phyloP scores from a whole-genome alignment of 306 rosid species.

The Quercus wislizeni region DNA sequence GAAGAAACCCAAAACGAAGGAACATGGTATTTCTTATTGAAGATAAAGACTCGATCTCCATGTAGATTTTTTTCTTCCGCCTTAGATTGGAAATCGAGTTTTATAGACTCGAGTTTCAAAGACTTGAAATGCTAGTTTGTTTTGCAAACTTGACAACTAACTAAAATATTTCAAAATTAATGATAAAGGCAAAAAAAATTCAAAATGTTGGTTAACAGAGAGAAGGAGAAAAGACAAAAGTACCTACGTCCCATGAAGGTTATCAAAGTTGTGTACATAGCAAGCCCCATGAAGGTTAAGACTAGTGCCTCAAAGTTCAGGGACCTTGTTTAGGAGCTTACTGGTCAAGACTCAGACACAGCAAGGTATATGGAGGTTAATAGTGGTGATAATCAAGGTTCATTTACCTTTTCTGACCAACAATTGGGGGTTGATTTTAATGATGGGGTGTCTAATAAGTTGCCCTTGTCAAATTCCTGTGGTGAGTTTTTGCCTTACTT shows the following conservation, averaged over 20 bases:
- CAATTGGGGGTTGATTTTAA: neutral
- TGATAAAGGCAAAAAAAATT: too few species aligned
- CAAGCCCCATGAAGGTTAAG: conserved; percentile 66
- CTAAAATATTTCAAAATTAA: too few species aligned
- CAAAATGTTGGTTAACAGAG: too few species aligned
- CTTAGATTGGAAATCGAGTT: too few species aligned
- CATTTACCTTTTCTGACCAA: neutral
- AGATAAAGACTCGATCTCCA: too few species aligned
- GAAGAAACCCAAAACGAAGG: too few species aligned
- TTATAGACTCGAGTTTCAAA: too few species aligned
- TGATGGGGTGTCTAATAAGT: neutral
- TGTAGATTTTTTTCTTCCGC: too few species aligned
- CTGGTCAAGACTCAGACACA: conserved; percentile 62
- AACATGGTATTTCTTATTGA: too few species aligned
- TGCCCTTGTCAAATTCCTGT: conserved; percentile 11
- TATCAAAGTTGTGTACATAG: conserved; percentile 66
- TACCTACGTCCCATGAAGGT: neutral
- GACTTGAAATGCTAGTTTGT: too few species aligned
- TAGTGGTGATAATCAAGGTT: neutral
- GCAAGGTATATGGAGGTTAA: conserved; percentile 27
- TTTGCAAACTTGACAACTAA: too few species aligned
- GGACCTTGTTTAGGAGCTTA: conserved; percentile 68
- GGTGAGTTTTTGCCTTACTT: neutral
- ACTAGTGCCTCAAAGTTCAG: conserved; percentile 54
- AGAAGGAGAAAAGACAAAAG: too few species aligned